Base-by-base conservation (phyloP, 352 stramenopile species). In the Pythium aphanidermatum region DNA sequence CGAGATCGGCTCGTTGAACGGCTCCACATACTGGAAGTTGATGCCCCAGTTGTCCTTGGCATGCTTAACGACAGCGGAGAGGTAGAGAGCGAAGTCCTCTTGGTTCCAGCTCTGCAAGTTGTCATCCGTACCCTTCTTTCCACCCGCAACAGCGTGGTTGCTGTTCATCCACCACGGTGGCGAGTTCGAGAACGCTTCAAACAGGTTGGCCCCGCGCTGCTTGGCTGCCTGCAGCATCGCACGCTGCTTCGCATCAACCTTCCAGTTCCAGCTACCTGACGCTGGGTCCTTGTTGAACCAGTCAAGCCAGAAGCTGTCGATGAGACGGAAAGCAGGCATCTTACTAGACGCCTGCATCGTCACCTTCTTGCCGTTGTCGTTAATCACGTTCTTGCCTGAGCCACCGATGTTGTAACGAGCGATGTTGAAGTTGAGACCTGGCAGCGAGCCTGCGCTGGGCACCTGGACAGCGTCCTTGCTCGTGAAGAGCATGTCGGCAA, bases 91-190 rank as follows among this genome's bases (percentile, higher is more conserved):
- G 26, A 84, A 82, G 19, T 59, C 28, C 2, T 64, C 52, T n/a
- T 72, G 47, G 48, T 75, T 77, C 67, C 64, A 75, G 24, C 42
- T 47, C 31, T 76, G 61, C 9, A 82, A 45, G 33, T 84, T 84
- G 45, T 78, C 67, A 19, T 62, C 62, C 6, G 44, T 59, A 19
- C 69, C 58, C 8, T 51, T 60, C 14, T 55, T 46, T 29, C 58
- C 69, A 28, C 72, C 72, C 11, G 72, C 69, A 11, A 70, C 70
- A 0, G 69, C 65, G 37, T 70, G 53, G 48, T 82, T 82, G 46
- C 57, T 63, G 25, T 53, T 76, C 72, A 82, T 84, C 72, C 72
- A 84, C 72, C 72, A 84, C 11, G 72, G 72, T 5, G 69, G 69
- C 32, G 72, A 67, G 44, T 84, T 82, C 4, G 69, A 76, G 35